phyloP scores from a whole-genome alignment of 192 early-diverging fungal species.

The Helicostylum pulchrum region DNA sequence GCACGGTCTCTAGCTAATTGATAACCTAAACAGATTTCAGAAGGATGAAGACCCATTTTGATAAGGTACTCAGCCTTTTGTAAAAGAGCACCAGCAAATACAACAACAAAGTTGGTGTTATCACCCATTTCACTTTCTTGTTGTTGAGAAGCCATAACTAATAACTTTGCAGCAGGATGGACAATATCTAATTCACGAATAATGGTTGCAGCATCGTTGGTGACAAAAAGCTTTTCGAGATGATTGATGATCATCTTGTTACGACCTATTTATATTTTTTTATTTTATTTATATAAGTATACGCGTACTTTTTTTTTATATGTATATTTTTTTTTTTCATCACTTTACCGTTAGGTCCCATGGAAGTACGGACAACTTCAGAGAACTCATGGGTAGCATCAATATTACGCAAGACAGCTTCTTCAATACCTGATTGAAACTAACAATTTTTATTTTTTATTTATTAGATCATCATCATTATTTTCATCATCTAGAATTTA shows the following conservation, averaged over 20 bases:
- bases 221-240: slow-evolving; percentile 96
- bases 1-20: slow-evolving; percentile 83
- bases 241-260: slow-evolving; percentile 99
- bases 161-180: slow-evolving; percentile 93
- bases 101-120: slow-evolving; percentile 92
- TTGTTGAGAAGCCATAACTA: slow-evolving; percentile 96
- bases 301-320: no score
- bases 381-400: slow-evolving; percentile 90
- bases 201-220: slow-evolving; percentile 98
- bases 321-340: neutral
- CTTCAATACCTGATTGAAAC: slow-evolving; percentile 94
- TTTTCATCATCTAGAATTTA: slow-evolving; percentile 24
- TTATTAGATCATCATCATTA: slow-evolving; percentile 8
- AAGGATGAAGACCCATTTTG: slow-evolving; percentile 92
- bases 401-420: slow-evolving; percentile 94
- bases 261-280: slow-evolving; percentile 55
- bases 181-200: slow-evolving; percentile 96
- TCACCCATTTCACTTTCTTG: slow-evolving; percentile 98
- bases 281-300: neutral
- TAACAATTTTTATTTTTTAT: slow-evolving; percentile 24
- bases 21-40: slow-evolving; percentile 93
- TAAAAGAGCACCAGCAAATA: slow-evolving; percentile 94
- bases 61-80: slow-evolving; percentile 90
- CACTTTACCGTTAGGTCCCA: slow-evolving; percentile 87
- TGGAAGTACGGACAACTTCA: slow-evolving; percentile 90